These are phyloP conservation scores for Verticillium nonalfalfae DNA, from an alignment of 2,329 filamentous ascomycete genomes.

Conservation along the genomic window DNA sequence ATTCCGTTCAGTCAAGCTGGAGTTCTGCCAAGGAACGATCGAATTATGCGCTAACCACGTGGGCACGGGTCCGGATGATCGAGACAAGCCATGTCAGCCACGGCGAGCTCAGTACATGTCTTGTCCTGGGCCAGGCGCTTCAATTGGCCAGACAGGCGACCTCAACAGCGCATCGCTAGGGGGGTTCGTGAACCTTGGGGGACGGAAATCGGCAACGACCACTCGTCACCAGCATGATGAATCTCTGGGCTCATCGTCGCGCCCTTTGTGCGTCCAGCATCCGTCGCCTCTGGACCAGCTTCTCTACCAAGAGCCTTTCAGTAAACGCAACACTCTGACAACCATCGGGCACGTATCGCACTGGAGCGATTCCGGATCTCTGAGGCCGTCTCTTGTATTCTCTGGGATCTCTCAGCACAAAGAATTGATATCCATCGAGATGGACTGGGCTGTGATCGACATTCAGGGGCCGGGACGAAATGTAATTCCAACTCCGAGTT, in stretches of 20 bases:
- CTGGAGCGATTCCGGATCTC: neutral
- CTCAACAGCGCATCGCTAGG: neutral
- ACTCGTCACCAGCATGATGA: neutral
- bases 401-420: neutral
- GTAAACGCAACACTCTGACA: neutral
- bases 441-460: neutral
- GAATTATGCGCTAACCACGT: neutral
- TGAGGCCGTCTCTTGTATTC: neutral
- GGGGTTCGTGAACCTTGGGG: neutral
- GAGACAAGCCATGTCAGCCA: neutral
- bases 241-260: neutral
- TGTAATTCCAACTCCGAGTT: neutral
- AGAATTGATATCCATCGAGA: neutral
- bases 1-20: neutral
- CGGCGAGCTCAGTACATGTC: neutral
- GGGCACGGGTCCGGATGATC: neutral
- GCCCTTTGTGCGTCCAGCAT: neutral
- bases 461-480: neutral
- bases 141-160: neutral
- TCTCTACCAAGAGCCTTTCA: neutral
- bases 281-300: neutral
- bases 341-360: neutral
- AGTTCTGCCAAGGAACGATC: neutral
- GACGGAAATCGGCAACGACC: neutral
- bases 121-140: neutral